phyloP scores from a whole-genome alignment of 306 rosid species.

The Hippophae gyantsensis region DNA sequence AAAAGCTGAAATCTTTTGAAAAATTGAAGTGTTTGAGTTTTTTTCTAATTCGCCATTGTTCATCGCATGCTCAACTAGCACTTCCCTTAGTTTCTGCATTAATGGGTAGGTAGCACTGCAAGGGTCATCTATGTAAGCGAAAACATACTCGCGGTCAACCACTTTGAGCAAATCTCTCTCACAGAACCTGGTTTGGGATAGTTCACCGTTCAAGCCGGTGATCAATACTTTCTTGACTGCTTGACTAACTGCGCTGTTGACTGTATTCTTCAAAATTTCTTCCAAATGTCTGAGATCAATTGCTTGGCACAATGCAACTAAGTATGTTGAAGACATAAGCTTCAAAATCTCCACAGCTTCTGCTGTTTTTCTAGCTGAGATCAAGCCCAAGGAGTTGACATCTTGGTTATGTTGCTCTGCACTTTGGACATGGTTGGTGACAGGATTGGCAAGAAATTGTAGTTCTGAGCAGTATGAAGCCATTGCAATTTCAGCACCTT shows the following conservation, averaged over 20 bases:
- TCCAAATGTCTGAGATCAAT: slow-evolving; percentile 77
- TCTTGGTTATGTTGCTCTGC: slow-evolving; percentile 97
- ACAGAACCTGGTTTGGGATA: slow-evolving; percentile 69
- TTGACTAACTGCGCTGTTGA: slow-evolving; percentile 52
- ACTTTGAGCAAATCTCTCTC: slow-evolving; percentile 67
- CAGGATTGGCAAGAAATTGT: slow-evolving; percentile 82
- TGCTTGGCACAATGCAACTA: slow-evolving; percentile 81
- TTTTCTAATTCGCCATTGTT: slow-evolving; percentile 51
- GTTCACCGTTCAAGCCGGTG: slow-evolving; percentile 56
- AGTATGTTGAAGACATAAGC: slow-evolving; percentile 79
- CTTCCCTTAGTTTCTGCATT: slow-evolving; percentile 68
- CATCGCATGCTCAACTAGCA: slow-evolving; percentile 73
- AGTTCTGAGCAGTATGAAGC: slow-evolving; percentile 94
- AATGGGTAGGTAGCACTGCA: slow-evolving; percentile 68
- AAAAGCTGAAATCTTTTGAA: slow-evolving; percentile 61
- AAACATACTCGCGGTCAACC: slow-evolving; percentile 65
- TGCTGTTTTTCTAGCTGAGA: slow-evolving; percentile 66
- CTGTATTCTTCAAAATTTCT: slow-evolving; percentile 53
- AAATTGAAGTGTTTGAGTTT: slow-evolving; percentile 48
- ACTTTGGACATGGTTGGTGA: slow-evolving; percentile 86
- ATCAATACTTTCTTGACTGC: slow-evolving; percentile 58
- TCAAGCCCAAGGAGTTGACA: slow-evolving; percentile 78
- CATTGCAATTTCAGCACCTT: slow-evolving; percentile 91
- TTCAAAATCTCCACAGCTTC: slow-evolving; percentile 72
- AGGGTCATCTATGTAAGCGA: slow-evolving; percentile 66